A percentile compares a stretch with the other conserved stretches of the same genome.
These are phyloP conservation scores for Zymoseptoria crescenta DNA, from an alignment of 2,329 filamentous ascomycete species.

Conservation along the genomic window DNA sequence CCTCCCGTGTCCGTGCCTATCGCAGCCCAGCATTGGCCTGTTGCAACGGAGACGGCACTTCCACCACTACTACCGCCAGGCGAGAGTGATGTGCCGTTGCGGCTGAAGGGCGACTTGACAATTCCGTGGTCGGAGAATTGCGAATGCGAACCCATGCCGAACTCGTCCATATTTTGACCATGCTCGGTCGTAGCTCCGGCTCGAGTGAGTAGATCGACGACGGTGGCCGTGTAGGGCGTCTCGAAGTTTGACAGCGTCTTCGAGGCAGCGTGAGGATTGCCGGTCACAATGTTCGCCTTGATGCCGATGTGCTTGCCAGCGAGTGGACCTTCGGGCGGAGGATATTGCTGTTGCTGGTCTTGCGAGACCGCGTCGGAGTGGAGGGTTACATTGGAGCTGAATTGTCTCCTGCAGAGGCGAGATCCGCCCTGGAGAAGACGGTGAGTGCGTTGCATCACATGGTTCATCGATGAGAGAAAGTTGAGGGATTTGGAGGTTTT, in stretches of 20 bases:
- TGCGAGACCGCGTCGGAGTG: not conserved
- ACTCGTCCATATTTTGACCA: slow-evolving; percentile 82
- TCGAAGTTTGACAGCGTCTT: slow-evolving; percentile 58
- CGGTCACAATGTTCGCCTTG: slow-evolving; percentile 47
- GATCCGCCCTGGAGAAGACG: slow-evolving; percentile 11
- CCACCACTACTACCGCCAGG: slow-evolving; percentile 89
- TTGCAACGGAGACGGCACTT: slow-evolving; percentile 75
- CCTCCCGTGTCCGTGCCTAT: slow-evolving; percentile 92
- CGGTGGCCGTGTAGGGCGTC: slow-evolving; percentile 75
- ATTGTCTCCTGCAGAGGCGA: slow-evolving; percentile 7
- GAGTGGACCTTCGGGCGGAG: slow-evolving; percentile 5
- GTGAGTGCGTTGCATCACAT: slow-evolving; percentile 18
- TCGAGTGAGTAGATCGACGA: slow-evolving; percentile 59
- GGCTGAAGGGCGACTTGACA: slow-evolving; percentile 47
- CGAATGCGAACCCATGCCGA: slow-evolving; percentile 87
- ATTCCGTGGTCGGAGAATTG: slow-evolving; percentile 59
- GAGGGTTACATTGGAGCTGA: not conserved
- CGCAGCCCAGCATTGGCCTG: slow-evolving; percentile 57
- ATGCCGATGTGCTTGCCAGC: slow-evolving; percentile 36
- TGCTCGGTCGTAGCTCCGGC: slow-evolving; percentile 63
- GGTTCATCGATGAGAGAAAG: not conserved
- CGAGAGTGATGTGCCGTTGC: slow-evolving; percentile 42
- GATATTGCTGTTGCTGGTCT: not conserved
- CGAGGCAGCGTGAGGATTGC: slow-evolving; percentile 72
- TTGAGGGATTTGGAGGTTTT: not conserved